Conservation (phyloP, 139 green algal genomes). For the Haematococcus lacustris region DNA sequence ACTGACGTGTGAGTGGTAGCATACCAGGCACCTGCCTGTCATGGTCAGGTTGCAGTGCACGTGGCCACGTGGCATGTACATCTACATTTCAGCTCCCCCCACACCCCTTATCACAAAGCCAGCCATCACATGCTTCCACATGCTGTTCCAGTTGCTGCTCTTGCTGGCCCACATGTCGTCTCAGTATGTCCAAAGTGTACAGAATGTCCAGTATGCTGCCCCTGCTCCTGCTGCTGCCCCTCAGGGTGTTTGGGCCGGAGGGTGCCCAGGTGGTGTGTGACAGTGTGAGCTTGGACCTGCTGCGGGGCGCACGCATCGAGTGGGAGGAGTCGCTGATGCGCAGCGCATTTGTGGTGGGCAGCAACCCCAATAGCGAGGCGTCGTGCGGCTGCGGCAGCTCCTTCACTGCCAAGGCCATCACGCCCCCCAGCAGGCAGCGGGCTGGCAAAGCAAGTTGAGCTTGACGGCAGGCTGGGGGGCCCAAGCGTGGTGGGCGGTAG, state of each 20-base stretch:
- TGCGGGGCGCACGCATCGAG: slow-evolving; percentile 78
- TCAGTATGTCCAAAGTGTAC: background rate
- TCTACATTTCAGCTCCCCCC: background rate
- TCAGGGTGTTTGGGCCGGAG: slow-evolving; percentile 67
- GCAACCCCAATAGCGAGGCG: slow-evolving; percentile 74
- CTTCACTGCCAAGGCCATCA: slow-evolving; percentile 60
- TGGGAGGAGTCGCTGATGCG: slow-evolving; percentile 83
- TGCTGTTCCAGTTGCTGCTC: slow-evolving; percentile 11
- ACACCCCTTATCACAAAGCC: background rate
- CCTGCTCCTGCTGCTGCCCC: too few relatives aligned
- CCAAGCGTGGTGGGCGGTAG: too few relatives aligned
- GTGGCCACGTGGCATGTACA: background rate
- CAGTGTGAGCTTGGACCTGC: slow-evolving; percentile 74
- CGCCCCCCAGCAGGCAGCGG: too few relatives aligned
- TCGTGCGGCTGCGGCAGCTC: slow-evolving; percentile 77
- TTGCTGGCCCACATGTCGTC: background rate
- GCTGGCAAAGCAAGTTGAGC: too few relatives aligned
- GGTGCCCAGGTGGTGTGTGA: slow-evolving; percentile 77
- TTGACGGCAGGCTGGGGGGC: too few relatives aligned
- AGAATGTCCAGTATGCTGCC: background rate
- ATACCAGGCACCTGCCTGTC: background rate
- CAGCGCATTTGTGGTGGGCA: slow-evolving; percentile 70
- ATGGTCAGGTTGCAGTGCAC: background rate
- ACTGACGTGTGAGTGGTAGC: slow-evolving; percentile 39
- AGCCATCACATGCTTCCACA: background rate